Conservation (phyloP, 352 stramenopile genomes). For the Blastocystis sp. region DNA sequence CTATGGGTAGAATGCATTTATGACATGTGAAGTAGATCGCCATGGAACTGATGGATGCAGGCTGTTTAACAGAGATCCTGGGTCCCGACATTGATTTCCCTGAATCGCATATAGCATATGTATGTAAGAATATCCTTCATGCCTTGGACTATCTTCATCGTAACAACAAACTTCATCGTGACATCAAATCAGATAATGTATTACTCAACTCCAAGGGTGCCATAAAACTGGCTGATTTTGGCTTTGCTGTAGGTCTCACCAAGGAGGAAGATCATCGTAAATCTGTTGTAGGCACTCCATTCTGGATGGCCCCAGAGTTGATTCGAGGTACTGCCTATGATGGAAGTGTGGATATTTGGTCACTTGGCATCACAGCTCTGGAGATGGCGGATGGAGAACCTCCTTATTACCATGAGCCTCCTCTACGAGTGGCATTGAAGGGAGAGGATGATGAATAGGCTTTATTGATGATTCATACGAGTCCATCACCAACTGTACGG, state of each 20-base stretch:
- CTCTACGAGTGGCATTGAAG: constrained; percentile 76
- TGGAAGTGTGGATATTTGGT: constrained; percentile 85
- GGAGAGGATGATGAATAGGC: constrained; percentile 65
- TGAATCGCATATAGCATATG: constrained; percentile 75
- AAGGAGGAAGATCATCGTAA: constrained; percentile 73
- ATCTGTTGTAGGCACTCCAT: constrained; percentile 84
- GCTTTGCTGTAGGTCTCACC: constrained; percentile 75
- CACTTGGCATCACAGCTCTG: constrained; percentile 82
- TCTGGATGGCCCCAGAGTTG: constrained; percentile 90
- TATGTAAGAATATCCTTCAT: constrained; percentile 71
- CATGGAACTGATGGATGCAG: constrained; percentile 88
- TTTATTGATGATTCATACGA: constrained; percentile 77
- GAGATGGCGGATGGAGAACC: constrained; percentile 85
- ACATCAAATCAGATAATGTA: constrained; percentile 78
- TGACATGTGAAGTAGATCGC: constrained; percentile 77
- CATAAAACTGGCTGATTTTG: constrained; percentile 75
- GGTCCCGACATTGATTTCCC: constrained; percentile 74
- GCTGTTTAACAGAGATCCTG: constrained; percentile 81
- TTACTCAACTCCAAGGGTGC: constrained; percentile 71
- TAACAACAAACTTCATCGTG: constrained; percentile 74
- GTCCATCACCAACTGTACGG: constrained; percentile 78
- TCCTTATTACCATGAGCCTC: constrained; percentile 83
- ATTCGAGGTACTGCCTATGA: constrained; percentile 87
- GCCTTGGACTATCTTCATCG: constrained; percentile 75
- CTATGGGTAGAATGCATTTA: constrained; percentile 66